Evolutionary conservation across 345 rosid genomes (phyloP).

Genomic region (Rhizophora apiculata): DNA sequence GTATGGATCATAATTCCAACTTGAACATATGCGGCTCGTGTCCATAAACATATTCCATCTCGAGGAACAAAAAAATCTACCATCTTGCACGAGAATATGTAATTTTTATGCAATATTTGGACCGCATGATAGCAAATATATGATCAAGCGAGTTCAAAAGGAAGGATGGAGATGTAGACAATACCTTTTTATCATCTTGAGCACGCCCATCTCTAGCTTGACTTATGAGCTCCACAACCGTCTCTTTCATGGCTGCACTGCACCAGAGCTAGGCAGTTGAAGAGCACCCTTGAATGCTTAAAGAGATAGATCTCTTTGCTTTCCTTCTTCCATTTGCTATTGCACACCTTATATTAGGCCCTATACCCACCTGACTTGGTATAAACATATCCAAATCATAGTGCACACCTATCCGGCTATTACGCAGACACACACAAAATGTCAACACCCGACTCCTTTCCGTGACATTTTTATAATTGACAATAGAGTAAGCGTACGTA

Average conservation of each 20-base stretch:
- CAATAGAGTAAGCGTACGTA: background rate
- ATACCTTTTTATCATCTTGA: conserved; percentile 29
- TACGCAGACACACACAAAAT: conserved; percentile 35
- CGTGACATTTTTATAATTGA: conserved; percentile 8
- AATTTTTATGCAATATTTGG: too few relatives aligned
- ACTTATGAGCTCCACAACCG: conserved; percentile 23
- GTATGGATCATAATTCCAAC: too few relatives aligned
- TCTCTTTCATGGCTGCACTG: conserved; percentile 29
- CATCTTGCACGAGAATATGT: too few relatives aligned
- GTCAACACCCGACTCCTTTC: conserved; percentile 54
- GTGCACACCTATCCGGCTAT: conserved; percentile 12
- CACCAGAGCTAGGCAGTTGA: conserved; percentile 13
- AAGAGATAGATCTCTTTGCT: background rate
- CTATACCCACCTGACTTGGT: background rate
- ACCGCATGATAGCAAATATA: background rate
- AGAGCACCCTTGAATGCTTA: background rate
- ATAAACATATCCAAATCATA: background rate
- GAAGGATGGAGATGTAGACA: background rate
- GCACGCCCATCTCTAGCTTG: conserved; percentile 26
- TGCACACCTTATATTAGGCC: conserved; percentile 8
- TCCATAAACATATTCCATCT: too few relatives aligned
- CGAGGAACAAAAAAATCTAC: too few relatives aligned
- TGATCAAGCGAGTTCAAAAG: background rate
- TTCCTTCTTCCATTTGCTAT: background rate
- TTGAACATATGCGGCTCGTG: too few relatives aligned